Evolutionary conservation across 257 asterid species (phyloP), one percentile per base, ranked within the genome.

Genomic region (Fraxinus pennsylvanica): DNA sequence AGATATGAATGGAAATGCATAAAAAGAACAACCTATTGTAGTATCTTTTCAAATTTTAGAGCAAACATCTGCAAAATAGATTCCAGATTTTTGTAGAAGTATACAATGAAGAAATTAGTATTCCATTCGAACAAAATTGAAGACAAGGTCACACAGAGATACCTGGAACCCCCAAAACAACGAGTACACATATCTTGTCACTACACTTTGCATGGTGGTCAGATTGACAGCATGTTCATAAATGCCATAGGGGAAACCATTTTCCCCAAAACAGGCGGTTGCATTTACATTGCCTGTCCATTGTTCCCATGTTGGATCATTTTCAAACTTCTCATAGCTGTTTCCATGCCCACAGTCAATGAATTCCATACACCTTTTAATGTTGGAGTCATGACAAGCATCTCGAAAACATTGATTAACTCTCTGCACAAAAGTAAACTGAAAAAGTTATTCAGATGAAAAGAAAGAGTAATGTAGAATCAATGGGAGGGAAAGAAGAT

Each of bases 131-230:
- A 54, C 65, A 54, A 54, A n/a, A 17, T 9, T 25, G 17, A 22
- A 27, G 36, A 63, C 69, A 22, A 25, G 35, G 19, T 9, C 69
- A 9, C 32, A 9, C 10, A 72, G 76, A 72, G 67, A 74, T 94
- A 95, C 99, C 99, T 95, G 98, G 89, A 95, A 95, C 19, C 98
- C 99, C 99, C 98, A 95, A 84, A 93, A 93, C 74, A 95, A 80
- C 8, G 98, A 90, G 91, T 95, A 95, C 30, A 84, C 57, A 17
- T 95, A 95, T 95, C 97, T 85, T 65, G 88, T 87, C 59, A 75
- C 54, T 29, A 87, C 0, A 79, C 80, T 84, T 25, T 6, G 61
- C 73, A 75, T 72, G 8, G 93, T 78, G 72, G 98, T 91, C 50
- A 95, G 88, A 72, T 83, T 82, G 73, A 95, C 97, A 43, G 92